Conservation (phyloP, 305 asterid genomes). For the Solanum hybrid region DNA sequence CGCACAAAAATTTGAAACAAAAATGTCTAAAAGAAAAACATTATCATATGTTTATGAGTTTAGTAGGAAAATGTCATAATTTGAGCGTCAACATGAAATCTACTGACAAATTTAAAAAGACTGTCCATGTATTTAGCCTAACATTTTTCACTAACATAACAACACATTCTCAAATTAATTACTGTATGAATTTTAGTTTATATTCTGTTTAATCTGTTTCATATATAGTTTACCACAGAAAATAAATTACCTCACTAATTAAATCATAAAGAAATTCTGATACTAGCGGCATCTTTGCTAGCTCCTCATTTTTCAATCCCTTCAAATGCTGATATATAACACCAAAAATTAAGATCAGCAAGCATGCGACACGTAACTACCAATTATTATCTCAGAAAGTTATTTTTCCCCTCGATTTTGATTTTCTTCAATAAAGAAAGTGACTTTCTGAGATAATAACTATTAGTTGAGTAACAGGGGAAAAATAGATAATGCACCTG, state of each 20-base stretch:
- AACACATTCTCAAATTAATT: neutral
- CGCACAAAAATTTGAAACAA: too few species aligned
- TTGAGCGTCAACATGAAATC: too few species aligned
- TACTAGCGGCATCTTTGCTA: constrained; percentile 63
- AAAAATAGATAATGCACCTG: constrained; percentile 35
- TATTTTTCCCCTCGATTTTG: neutral
- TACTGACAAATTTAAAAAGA: too few species aligned
- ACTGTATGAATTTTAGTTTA: neutral
- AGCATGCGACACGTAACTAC: neutral
- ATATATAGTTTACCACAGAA: neutral
- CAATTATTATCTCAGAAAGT: neutral
- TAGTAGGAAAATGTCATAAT: too few species aligned
- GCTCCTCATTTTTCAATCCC: constrained; percentile 53
- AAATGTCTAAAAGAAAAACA: too few species aligned
- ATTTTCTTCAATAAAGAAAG: too few species aligned
- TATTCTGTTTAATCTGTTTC: neutral
- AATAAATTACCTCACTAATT: constrained; percentile 46
- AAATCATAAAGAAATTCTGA: constrained; percentile 53
- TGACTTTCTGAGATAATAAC: neutral
- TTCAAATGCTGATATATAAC: constrained; percentile 49
- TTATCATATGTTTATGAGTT: too few species aligned
- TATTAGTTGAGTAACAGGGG: neutral
- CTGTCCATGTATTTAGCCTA: too few species aligned
- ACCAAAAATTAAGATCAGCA: neutral
- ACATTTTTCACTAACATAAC: neutral